Conservation (phyloP, 352 stramenopile genomes). For the Globisporangium heterothallicum region DNA sequence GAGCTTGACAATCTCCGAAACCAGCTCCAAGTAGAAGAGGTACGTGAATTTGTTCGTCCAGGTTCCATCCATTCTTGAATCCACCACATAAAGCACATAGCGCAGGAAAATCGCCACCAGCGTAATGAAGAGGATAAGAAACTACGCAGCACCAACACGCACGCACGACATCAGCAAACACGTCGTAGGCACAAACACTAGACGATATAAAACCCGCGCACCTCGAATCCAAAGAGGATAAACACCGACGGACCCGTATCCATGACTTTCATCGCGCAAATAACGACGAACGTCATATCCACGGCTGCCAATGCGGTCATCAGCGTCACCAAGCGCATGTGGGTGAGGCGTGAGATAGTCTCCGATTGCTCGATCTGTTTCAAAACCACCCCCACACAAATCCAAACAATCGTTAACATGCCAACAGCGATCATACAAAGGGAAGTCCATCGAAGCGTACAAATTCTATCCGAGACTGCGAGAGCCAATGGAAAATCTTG, state of each 20-base stretch:
- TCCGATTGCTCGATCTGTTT: constrained; percentile 87
- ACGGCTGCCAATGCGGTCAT: constrained; percentile 82
- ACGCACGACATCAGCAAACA: no score
- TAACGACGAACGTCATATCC: constrained; percentile 87
- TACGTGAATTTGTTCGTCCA: constrained; percentile 90
- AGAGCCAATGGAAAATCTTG: constrained; percentile 93
- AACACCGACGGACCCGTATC: constrained; percentile 88
- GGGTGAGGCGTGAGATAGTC: constrained; percentile 60
- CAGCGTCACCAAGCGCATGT: constrained; percentile 87
- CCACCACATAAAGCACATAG: constrained; percentile 93
- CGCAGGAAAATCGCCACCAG: constrained; percentile 85
- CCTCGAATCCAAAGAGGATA: constrained; percentile 97
- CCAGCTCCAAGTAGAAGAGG: constrained; percentile 95
- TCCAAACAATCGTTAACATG: no score
- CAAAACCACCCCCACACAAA: constrained; percentile 2
- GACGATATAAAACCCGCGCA: constrained; percentile 9
- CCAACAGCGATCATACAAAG: constrained; percentile 11
- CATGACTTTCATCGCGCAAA: constrained; percentile 75
- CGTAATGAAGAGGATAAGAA: constrained; percentile 92
- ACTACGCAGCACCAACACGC: constrained; percentile 29
- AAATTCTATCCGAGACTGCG: constrained; percentile 87
- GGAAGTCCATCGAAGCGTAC: constrained; percentile 29
- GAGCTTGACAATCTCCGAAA: constrained; percentile 94
- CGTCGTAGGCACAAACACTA: no score
- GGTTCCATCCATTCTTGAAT: constrained; percentile 82